Evolutionary conservation across 2,329 filamentous ascomycete genomes (phyloP).

Genomic region (Aspergillus arachidicola): DNA sequence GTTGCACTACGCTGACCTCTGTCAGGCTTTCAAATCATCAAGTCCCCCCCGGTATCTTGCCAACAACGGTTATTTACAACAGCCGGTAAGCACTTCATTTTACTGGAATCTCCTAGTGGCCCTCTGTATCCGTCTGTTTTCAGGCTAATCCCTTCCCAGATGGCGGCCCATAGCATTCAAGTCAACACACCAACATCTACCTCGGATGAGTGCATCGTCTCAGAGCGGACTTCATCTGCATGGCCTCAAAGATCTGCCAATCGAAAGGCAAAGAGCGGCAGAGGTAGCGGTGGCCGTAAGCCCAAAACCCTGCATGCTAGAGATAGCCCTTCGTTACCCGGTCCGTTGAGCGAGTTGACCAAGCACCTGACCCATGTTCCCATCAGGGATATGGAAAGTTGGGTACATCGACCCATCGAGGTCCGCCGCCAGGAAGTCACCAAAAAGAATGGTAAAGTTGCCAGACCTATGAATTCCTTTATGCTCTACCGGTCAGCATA

Average conservation of each 20-base stretch:
- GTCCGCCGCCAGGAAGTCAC: slow-evolving; percentile 69
- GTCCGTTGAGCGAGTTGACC: slow-evolving; percentile 33
- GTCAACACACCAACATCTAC: slow-evolving; percentile 29
- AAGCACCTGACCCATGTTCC: slow-evolving; percentile 52
- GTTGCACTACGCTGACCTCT: background rate
- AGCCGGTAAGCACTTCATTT: slow-evolving; percentile 24
- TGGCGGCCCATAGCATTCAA: slow-evolving; percentile 21
- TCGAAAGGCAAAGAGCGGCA: slow-evolving; percentile 17
- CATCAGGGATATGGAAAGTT: slow-evolving; percentile 76
- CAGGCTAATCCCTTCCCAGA: slow-evolving; percentile 11
- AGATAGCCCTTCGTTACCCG: slow-evolving; percentile 14
- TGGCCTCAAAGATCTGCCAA: slow-evolving; percentile 19
- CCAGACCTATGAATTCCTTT: slow-evolving; percentile 95
- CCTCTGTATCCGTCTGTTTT: background rate
- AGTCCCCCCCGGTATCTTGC: slow-evolving; percentile 15
- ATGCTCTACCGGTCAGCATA: slow-evolving; percentile 96
- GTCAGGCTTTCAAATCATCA: slow-evolving; percentile 23
- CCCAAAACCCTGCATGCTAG: slow-evolving; percentile 7
- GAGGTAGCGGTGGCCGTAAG: slow-evolving; percentile 17
- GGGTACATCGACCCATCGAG: slow-evolving; percentile 72
- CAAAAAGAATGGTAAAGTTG: slow-evolving; percentile 75
- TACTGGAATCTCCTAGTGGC: too few relatives aligned
- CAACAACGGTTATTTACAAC: slow-evolving; percentile 23
- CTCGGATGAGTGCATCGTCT: slow-evolving; percentile 22
- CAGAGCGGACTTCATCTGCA: slow-evolving; percentile 16